Evolutionary conservation across 257 asterid species (phyloP), one percentile per base, ranked within the genome.

Genomic region (Haberlea rhodopensis): DNA sequence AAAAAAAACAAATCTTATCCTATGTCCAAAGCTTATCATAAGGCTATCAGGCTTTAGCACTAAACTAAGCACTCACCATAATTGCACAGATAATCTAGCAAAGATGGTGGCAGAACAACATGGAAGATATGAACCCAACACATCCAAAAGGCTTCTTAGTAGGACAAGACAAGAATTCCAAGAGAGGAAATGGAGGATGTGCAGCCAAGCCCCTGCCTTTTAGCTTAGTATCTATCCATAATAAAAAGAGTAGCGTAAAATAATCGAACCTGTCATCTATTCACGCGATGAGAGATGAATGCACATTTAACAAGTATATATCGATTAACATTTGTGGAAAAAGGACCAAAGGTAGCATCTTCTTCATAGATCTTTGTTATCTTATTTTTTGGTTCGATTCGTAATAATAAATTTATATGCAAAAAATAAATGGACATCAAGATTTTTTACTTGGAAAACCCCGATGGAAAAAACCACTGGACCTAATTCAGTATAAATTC

Each of bases 1-100:
- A 75, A 69, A 53, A 51, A 46, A 63, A 75, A 74, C 68, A 66
- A 73, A 81, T 75, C 78, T 73, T 79, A 64, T 76, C 25, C 74
- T 40, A 53, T 56, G 52, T 22, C 63, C 57, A 37, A 45, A 67
- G 27, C 66, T 62, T 71, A 67, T 68, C 73, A 67, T 55, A 69
- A 57, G 62, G 56, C 69, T 56, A 73, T 68, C 77, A 54, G 63
- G 56, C 72, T 53, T 65, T 74, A 72, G 40, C 75, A 76, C 60
- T 34, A 66, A 70, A 68, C 37, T 16, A 23, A 27, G 48, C 46
- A 56, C 34, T 13, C 31, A 16, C 19, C 63, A 66, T 19, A 62
- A 57, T 19, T 74, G 31, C 23, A 65, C 64, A 69, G 40, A 52
- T 56, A 49, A 63, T 73, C 40, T 40, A 66, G 57, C 71, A 63